Conservation (phyloP, 306 rosid genomes). For the Cicer bijugum region DNA sequence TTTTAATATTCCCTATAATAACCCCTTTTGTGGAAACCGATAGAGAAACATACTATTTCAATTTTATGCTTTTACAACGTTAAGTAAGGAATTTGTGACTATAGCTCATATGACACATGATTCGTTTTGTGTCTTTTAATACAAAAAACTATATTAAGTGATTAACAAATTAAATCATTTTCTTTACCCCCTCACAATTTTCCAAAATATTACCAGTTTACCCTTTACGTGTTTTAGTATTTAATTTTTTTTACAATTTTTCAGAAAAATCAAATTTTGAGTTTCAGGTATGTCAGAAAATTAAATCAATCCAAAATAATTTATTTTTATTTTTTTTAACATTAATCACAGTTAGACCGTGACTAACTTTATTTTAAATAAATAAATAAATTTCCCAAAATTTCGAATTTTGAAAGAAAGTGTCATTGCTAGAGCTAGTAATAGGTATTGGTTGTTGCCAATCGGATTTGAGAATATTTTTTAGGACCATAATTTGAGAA, state of each 20-base stretch:
- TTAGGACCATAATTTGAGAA: no score
- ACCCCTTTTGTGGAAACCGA: conserved; percentile 26
- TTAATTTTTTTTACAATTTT: no score
- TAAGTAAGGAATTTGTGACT: conserved; percentile 43
- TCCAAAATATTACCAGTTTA: no score
- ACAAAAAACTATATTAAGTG: conserved; percentile 10
- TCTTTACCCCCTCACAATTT: background rate
- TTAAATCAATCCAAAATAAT: no score
- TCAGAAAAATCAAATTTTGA: no score
- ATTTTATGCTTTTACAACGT: conserved; percentile 38
- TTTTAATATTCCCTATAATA: background rate
- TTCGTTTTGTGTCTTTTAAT: conserved; percentile 44
- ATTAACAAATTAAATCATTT: background rate
- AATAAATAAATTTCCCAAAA: no score
- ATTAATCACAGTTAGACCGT: no score
- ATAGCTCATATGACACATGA: conserved; percentile 23
- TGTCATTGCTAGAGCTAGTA: background rate
- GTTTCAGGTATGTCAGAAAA: no score
- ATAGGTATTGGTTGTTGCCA: background rate
- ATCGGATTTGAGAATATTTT: background rate
- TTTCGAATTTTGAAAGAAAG: no score
- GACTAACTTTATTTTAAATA: no score
- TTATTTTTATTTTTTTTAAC: no score
- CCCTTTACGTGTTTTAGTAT: no score
- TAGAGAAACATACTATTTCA: conserved; percentile 8